A percentile compares a stretch with the other conserved stretches of the same genome.
Conservation (phyloP, 257 asterid genomes). For the Catharanthus roseus region DNA sequence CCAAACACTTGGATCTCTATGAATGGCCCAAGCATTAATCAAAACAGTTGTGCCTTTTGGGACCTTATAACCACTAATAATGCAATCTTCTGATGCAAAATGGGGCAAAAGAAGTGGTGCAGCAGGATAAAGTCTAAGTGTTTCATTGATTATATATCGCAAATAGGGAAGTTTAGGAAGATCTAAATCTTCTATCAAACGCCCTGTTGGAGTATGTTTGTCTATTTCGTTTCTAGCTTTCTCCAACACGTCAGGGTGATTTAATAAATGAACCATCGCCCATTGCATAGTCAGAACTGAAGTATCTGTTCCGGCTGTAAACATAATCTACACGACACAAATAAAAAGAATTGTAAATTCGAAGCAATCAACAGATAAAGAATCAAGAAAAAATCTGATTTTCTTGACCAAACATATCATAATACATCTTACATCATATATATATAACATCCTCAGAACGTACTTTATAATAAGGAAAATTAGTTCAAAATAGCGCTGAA, state of each 20-base stretch:
- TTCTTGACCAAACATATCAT: too few relatives aligned
- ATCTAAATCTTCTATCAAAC: conserved; percentile 25
- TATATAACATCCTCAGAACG: too few relatives aligned
- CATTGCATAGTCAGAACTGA: conserved; percentile 29
- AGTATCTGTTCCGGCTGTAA: conserved; percentile 29
- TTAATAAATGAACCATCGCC: conserved; percentile 32
- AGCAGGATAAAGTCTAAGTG: conserved; percentile 29
- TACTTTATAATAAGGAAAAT: too few relatives aligned
- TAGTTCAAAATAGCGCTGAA: too few relatives aligned
- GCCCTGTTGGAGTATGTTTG: background rate
- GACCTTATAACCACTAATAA: conserved; percentile 15
- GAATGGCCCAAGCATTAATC: conserved; percentile 39
- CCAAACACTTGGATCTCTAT: conserved; percentile 25
- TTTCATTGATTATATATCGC: conserved; percentile 31
- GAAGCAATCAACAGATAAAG: too few relatives aligned
- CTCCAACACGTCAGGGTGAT: conserved; percentile 21
- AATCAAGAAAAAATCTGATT: too few relatives aligned
- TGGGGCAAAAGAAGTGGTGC: conserved; percentile 34
- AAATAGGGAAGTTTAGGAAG: conserved; percentile 30
- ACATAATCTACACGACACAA: conserved; percentile 2
- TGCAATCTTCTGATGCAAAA: conserved; percentile 27
- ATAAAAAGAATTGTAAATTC: too few relatives aligned
- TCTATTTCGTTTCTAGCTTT: conserved; percentile 25
- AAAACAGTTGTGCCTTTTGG: conserved; percentile 25
- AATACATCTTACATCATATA: too few relatives aligned